Evolutionary conservation across 176 grass and related monocot species (phyloP).

Genomic region (Tillandsia leiboldiana): DNA sequence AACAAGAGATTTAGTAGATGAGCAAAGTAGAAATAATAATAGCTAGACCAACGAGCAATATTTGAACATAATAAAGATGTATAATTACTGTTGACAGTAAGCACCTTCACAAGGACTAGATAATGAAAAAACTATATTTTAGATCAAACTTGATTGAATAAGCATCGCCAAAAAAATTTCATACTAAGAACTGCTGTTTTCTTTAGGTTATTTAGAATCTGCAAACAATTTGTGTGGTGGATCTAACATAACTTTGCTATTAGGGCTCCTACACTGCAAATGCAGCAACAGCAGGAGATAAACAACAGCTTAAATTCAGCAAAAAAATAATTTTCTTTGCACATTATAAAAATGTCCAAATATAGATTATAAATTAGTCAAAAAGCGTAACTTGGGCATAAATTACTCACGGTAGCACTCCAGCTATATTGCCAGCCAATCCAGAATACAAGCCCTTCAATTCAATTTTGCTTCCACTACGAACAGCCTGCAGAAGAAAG

Average conservation of each 20-base stretch:
- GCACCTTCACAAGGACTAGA: not conserved
- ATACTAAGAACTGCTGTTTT: too few relatives aligned
- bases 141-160: not conserved
- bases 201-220: too few relatives aligned
- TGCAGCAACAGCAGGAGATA: too few relatives aligned
- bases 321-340: too few relatives aligned
- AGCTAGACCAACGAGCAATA: not conserved
- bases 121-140: not conserved
- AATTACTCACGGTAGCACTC: slow-evolving; percentile 68
- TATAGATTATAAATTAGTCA: not conserved
- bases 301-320: too few relatives aligned
- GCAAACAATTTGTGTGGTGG: too few relatives aligned
- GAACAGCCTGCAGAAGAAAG: slow-evolving; percentile 38
- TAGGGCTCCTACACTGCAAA: too few relatives aligned
- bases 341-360: too few relatives aligned
- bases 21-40: too few relatives aligned
- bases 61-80: not conserved
- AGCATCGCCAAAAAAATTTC: too few relatives aligned
- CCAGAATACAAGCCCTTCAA: slow-evolving; percentile 89
- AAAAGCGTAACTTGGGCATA: not conserved
- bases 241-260: too few relatives aligned
- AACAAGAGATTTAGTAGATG: slow-evolving; percentile 2
- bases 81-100: not conserved
- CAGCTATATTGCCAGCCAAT: slow-evolving; percentile 71
- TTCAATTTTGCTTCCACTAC: slow-evolving; percentile 60